Conservation (phyloP, 2,329 filamentous ascomycete genomes). For the Pleomassaria siparia region DNA sequence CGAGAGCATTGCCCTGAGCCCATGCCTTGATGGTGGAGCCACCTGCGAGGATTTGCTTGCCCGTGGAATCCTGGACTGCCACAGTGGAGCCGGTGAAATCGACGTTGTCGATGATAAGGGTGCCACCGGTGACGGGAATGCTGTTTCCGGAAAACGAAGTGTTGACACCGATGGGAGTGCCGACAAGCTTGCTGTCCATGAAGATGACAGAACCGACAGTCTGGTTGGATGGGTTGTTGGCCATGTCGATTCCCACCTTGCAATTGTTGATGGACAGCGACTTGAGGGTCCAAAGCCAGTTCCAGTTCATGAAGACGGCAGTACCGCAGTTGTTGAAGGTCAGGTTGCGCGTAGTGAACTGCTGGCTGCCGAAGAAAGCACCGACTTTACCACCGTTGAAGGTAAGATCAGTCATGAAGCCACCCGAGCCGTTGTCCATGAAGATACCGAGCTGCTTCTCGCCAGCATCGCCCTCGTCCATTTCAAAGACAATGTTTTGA, state of each 20-base stretch:
- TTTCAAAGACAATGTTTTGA: conserved; percentile 63
- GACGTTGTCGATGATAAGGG: conserved; percentile 84
- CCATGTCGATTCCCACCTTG: conserved; percentile 53
- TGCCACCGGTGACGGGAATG: conserved; percentile 71
- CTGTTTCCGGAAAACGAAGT: conserved; percentile 74
- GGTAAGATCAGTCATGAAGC: conserved; percentile 60
- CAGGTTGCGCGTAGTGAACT: conserved; percentile 58
- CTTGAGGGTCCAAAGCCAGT: conserved; percentile 55
- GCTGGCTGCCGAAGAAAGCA: conserved; percentile 64
- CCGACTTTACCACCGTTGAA: conserved; percentile 65
- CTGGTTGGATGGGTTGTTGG: conserved; percentile 61
- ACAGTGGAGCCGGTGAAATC: conserved; percentile 72
- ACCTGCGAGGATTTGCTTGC: conserved; percentile 66
- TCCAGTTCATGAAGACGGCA: conserved; percentile 58
- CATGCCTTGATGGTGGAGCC: conserved; percentile 70
- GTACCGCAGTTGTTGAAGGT: conserved; percentile 53
- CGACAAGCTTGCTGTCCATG: conserved; percentile 75
- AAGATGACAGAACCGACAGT: conserved; percentile 84
- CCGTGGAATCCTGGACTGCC: conserved; percentile 64
- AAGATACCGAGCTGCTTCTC: conserved; percentile 61
- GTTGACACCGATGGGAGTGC: conserved; percentile 74
- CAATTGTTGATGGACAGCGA: conserved; percentile 51
- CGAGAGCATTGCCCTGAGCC: conserved; percentile 78
- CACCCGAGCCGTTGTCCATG: conserved; percentile 62
- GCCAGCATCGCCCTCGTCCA: conserved; percentile 48